phyloP scores from a whole-genome alignment of 1,284 basidiomycete genomes.

The Thelephora terrestris region DNA sequence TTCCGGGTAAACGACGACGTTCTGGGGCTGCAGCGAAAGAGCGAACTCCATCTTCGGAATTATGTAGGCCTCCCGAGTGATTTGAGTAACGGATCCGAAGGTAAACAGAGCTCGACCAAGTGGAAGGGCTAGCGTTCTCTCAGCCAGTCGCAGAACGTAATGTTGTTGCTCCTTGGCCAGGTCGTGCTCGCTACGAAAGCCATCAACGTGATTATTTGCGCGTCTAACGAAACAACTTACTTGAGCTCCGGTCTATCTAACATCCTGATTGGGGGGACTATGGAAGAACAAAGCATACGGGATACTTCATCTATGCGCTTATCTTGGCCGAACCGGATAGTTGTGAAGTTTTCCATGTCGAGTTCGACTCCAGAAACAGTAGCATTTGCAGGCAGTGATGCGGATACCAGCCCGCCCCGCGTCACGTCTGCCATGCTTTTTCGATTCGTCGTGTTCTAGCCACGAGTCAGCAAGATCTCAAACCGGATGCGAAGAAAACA shows the following conservation, averaged over 20 bases:
- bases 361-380: constrained; percentile 60
- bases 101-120: constrained; percentile 85
- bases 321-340: constrained; percentile 81
- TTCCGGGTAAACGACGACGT: constrained; percentile 54
- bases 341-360: constrained; percentile 61
- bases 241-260: constrained; percentile 63
- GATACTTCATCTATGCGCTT: constrained; percentile 80
- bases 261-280: constrained; percentile 53
- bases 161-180: constrained; percentile 73
- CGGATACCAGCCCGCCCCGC: neutral
- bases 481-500: neutral
- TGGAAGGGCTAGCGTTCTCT: constrained; percentile 77
- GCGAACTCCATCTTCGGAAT: constrained; percentile 77
- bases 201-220: neutral
- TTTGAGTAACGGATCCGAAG: constrained; percentile 64
- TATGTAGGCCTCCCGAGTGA: constrained; percentile 65
- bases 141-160: constrained; percentile 68
- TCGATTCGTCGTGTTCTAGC: constrained; percentile 1
- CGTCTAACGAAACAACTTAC: constrained; percentile 29
- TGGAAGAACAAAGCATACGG: constrained; percentile 76
- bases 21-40: constrained; percentile 64
- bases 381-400: constrained; percentile 35
- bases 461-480: neutral
- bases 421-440: neutral
- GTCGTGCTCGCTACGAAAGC: constrained; percentile 57